A percentile compares a stretch with the other conserved stretches of the same genome.
Conservation (phyloP, 192 early-diverging fungal genomes). For the Coemansia reversa region DNA sequence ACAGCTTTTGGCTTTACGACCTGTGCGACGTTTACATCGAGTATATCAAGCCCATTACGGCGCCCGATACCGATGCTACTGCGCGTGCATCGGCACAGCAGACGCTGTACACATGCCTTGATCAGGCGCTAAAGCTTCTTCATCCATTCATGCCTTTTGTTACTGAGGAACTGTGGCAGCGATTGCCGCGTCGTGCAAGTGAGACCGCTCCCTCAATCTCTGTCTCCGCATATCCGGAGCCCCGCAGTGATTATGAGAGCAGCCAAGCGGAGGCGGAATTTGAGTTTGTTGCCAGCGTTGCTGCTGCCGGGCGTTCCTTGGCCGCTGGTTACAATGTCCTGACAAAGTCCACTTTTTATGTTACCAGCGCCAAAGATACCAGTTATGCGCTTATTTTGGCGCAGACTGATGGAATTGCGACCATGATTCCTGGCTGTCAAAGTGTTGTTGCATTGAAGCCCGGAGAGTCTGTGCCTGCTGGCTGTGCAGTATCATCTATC, state of each 20-base stretch:
- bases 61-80: slow-evolving; percentile 58
- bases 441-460: slow-evolving; percentile 62
- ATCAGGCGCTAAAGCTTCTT: slow-evolving; percentile 85
- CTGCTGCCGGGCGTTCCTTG: slow-evolving; percentile 74
- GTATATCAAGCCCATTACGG: slow-evolving; percentile 84
- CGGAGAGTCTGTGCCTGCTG: slow-evolving; percentile 64
- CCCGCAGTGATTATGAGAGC: slow-evolving; percentile 59
- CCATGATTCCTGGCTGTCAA: slow-evolving; percentile 74
- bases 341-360: slow-evolving; percentile 56
- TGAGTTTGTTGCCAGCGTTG: slow-evolving; percentile 73
- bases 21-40: slow-evolving; percentile 98
- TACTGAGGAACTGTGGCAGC: slow-evolving; percentile 98
- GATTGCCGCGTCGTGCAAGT: slow-evolving; percentile 74
- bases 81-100: slow-evolving; percentile 69
- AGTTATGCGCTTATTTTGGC: slow-evolving; percentile 55
- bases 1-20: slow-evolving; percentile 96
- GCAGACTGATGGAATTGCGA: slow-evolving; percentile 64
- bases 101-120: slow-evolving; percentile 93
- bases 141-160: slow-evolving; percentile 99
- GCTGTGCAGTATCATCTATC: slow-evolving; percentile 73
- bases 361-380: slow-evolving; percentile 55
- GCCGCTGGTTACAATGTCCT: slow-evolving; percentile 74
- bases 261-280: slow-evolving; percentile 73
- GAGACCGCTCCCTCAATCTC: slow-evolving; percentile 66
- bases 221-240: slow-evolving; percentile 55